Percentiles rank a stretch among this genome's conserved stretches.
Conservation (phyloP, 257 asterid species). For the Paraleonurus japonicus region DNA sequence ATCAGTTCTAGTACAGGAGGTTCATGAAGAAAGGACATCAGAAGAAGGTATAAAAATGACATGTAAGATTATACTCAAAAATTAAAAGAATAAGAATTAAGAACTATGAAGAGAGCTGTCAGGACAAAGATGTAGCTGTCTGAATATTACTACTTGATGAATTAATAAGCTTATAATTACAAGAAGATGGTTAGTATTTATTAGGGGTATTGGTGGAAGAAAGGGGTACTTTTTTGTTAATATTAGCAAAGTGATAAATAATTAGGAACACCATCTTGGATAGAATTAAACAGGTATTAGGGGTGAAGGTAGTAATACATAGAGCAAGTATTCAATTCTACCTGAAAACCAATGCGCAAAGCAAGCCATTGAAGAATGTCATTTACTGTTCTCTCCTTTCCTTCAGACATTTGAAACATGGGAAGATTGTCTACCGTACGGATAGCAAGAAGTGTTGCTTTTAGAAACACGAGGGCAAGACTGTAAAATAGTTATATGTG, state of each 20-base stretch:
- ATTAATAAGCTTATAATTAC: too few relatives aligned
- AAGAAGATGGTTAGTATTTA: too few relatives aligned
- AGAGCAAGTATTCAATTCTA: slow-evolving; percentile 27
- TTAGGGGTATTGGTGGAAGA: too few relatives aligned
- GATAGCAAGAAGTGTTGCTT: slow-evolving; percentile 75
- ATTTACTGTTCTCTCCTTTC: slow-evolving; percentile 47
- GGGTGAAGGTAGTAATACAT: background rate
- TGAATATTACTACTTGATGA: background rate
- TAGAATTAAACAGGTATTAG: too few relatives aligned
- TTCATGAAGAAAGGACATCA: too few relatives aligned
- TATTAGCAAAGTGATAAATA: too few relatives aligned
- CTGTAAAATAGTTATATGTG: slow-evolving; percentile 13
- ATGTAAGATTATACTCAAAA: background rate
- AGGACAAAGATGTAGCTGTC: background rate
- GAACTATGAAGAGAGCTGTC: background rate
- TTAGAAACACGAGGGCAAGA: slow-evolving; percentile 23
- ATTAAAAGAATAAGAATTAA: too few relatives aligned
- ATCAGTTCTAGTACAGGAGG: too few relatives aligned
- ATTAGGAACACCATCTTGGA: too few relatives aligned
- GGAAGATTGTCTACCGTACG: slow-evolving; percentile 72
- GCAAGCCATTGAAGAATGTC: slow-evolving; percentile 98
- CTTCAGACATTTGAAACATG: slow-evolving; percentile 51
- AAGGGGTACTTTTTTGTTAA: too few relatives aligned
- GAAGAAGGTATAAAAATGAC: too few relatives aligned
- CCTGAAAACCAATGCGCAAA: slow-evolving; percentile 95